A percentile compares a stretch with the other conserved stretches of the same genome.
Evolutionary conservation across 495 filamentous ascomycete species (phyloP).

Genomic region (Cercophora newfieldiana): DNA sequence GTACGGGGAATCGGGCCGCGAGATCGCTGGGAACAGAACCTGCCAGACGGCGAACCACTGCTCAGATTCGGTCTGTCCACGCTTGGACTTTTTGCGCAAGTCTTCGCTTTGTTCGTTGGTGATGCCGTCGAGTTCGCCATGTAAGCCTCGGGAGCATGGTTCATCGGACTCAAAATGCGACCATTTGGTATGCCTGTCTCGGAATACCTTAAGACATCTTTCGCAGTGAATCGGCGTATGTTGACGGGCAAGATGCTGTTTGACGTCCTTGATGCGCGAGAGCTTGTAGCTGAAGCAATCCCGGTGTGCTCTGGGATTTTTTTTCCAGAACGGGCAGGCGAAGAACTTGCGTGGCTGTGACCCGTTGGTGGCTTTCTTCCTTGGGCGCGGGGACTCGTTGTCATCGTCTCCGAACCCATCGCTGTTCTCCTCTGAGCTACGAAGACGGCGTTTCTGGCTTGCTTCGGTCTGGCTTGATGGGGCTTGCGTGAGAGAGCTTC

Average conservation of each 20-base stretch:
- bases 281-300: background rate
- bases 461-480: background rate
- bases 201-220: background rate
- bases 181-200: background rate
- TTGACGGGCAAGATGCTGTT: background rate
- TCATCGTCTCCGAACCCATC: background rate
- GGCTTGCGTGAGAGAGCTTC: background rate
- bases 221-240: conserved; percentile 8
- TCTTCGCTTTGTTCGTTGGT: background rate
- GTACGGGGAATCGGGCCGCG: background rate
- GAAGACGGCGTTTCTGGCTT: background rate
- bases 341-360: background rate
- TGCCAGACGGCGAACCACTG: conserved; percentile 8
- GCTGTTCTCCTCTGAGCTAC: background rate
- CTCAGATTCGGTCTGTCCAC: background rate
- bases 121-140: background rate
- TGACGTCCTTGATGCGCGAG: background rate
- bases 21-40: background rate
- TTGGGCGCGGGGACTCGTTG: background rate
- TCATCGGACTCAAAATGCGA: background rate
- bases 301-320: background rate
- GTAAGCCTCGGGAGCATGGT: background rate
- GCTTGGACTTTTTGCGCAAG: background rate
- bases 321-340: conserved; percentile 11
- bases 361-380: background rate